A percentile compares a stretch with the other conserved stretches of the same genome.
Evolutionary conservation across 1,139 yeast genomes (phyloP).

Genomic region (Geotrichum restrictum): DNA sequence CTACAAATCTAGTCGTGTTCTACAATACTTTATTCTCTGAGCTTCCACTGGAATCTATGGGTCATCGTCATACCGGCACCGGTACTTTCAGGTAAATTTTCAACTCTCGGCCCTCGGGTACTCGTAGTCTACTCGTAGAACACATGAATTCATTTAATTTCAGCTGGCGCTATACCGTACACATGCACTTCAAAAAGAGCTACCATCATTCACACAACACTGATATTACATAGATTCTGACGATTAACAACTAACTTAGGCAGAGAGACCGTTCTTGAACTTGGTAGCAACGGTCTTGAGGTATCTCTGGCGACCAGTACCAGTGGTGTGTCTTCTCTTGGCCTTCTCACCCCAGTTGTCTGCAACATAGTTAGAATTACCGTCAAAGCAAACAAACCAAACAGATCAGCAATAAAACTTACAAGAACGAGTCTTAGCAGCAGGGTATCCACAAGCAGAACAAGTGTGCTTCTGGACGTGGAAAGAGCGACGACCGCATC

Average conservation of each 20-base stretch:
- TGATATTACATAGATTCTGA: conserved; percentile 2
- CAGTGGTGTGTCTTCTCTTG: conserved; percentile 72
- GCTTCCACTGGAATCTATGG: too few relatives aligned
- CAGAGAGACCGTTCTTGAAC: conserved; percentile 98
- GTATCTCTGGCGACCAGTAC: conserved; percentile 99
- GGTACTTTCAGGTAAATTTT: too few relatives aligned
- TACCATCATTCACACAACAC: conserved; percentile 7
- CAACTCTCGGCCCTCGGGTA: too few relatives aligned
- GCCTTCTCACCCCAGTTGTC: conserved; percentile 99
- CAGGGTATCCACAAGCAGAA: conserved; percentile 99
- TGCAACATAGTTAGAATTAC: conserved; percentile 18
- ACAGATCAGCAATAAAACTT: conserved; percentile 6
- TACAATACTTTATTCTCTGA: too few relatives aligned
- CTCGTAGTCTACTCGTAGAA: neutral
- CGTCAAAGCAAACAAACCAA: neutral
- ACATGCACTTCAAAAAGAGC: neutral
- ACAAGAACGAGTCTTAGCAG: conserved; percentile 86
- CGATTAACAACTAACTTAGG: conserved; percentile 50
- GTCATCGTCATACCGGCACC: too few relatives aligned
- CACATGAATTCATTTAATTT: neutral
- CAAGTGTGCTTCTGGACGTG: conserved; percentile 99
- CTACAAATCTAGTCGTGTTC: too few relatives aligned
- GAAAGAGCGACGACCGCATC: conserved; percentile 99
- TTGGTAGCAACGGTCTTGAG: conserved; percentile 95
- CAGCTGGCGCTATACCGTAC: neutral